A percentile compares a stretch with the other conserved stretches of the same genome.
These are phyloP conservation scores for Dendrobium catenatum DNA, from an alignment of 106 monocot genomes.

Conservation along the genomic window DNA sequence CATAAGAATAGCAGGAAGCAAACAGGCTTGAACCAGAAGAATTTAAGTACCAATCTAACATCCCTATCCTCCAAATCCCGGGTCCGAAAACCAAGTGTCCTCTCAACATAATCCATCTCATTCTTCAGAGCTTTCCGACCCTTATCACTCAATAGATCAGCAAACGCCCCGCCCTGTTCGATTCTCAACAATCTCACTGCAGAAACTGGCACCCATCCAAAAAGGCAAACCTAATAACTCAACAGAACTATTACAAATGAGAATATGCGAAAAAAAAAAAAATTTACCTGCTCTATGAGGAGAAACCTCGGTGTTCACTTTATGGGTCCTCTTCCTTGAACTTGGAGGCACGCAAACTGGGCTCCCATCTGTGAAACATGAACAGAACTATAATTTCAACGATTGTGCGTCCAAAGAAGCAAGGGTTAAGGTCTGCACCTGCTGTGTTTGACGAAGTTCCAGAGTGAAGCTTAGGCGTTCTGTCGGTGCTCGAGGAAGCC, in stretches of 20 bases:
- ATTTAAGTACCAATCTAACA: slow-evolving; percentile 62
- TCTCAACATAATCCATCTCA: slow-evolving; percentile 87
- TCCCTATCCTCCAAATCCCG: slow-evolving; percentile 72
- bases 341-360: slow-evolving; percentile 1
- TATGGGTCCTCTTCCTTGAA: slow-evolving; percentile 20
- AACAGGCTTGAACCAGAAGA: not conserved
- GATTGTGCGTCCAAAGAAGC: not conserved
- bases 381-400: not conserved
- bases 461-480: not conserved
- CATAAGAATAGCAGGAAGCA: not conserved
- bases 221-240: not conserved
- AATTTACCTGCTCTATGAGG: slow-evolving; percentile 82
- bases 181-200: slow-evolving; percentile 89
- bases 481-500: not conserved
- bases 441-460: not conserved
- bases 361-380: slow-evolving; percentile 8
- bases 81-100: slow-evolving; percentile 90
- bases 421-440: slow-evolving; percentile 6
- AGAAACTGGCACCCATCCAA: slow-evolving; percentile 32
- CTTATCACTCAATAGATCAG: slow-evolving; percentile 77
- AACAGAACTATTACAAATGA: not conserved
- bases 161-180: slow-evolving; percentile 84
- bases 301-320: slow-evolving; percentile 56
- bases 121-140: slow-evolving; percentile 42
- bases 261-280: not conserved